A percentile compares a stretch with the other conserved stretches of the same genome.
Evolutionary conservation across 164 flowering plant genomes (phyloP).

Genomic region (Chloranthus sessilifolius): DNA sequence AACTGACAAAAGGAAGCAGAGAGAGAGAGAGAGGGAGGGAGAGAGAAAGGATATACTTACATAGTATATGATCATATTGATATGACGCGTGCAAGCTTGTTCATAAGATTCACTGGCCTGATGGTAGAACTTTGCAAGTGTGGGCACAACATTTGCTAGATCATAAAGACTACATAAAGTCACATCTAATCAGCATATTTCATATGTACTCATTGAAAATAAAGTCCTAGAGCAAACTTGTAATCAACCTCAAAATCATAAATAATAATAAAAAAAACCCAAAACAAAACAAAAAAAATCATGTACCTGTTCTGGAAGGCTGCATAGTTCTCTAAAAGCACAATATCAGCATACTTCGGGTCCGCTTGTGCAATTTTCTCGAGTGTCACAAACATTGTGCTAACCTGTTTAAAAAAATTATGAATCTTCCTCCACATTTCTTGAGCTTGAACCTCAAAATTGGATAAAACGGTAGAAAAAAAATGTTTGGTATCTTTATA

Average conservation of each 20-base stretch:
- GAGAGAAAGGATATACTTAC: conserved; percentile 29
- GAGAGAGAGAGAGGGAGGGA: background rate
- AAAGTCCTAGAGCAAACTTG: too few relatives aligned
- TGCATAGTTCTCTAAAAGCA: conserved; percentile 91
- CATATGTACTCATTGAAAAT: too few relatives aligned
- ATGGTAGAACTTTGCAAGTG: conserved; percentile 94
- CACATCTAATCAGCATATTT: conserved; percentile 18
- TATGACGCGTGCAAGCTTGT: conserved; percentile 92
- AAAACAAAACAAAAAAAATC: conserved; percentile 1
- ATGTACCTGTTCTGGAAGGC: conserved; percentile 95
- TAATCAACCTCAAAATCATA: too few relatives aligned
- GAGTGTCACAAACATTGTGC: conserved; percentile 89
- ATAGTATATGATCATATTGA: conserved; percentile 77
- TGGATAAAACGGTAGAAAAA: too few relatives aligned
- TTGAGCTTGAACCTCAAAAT: background rate
- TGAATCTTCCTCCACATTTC: too few relatives aligned
- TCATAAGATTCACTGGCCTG: conserved; percentile 98
- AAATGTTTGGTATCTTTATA: too few relatives aligned
- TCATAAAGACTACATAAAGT: conserved; percentile 85
- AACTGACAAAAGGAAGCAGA: background rate
- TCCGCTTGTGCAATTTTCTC: conserved; percentile 91
- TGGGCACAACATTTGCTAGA: conserved; percentile 93
- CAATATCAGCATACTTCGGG: conserved; percentile 78
- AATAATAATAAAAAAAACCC: background rate
- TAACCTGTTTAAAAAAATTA: conserved; percentile 49